phyloP scores from a whole-genome alignment of 768 basidiomycete species.

The Crucibulum laeve region DNA sequence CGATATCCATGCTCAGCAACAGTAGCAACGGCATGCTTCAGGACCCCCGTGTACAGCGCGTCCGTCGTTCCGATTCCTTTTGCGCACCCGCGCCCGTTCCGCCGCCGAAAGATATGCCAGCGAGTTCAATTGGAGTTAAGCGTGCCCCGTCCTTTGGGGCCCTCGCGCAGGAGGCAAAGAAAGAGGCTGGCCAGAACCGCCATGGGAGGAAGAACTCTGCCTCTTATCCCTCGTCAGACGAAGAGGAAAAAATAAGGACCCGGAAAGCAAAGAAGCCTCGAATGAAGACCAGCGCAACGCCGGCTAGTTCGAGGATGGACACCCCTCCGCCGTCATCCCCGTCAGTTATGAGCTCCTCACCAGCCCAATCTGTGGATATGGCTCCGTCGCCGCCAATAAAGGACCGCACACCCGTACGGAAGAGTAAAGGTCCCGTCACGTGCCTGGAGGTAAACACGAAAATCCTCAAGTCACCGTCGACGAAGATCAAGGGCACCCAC shows the following conservation, averaged over 20 bases:
- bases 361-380: conserved; percentile 12
- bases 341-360: conserved; percentile 6
- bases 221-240: conserved; percentile 62
- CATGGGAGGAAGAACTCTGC: conserved; percentile 29
- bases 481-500: conserved; percentile 10
- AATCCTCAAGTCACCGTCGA: conserved; percentile 22
- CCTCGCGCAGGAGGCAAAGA: conserved; percentile 23
- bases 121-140: conserved; percentile 33
- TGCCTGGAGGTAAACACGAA: neutral
- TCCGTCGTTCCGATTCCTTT: conserved; percentile 48
- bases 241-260: conserved; percentile 65
- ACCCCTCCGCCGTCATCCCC: conserved; percentile 17
- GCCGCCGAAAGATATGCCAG: conserved; percentile 25
- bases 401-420: neutral
- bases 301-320: conserved; percentile 11
- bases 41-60: conserved; percentile 48
- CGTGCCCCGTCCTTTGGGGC: conserved; percentile 60
- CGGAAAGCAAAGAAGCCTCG: conserved; percentile 61
- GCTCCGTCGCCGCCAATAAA: conserved; percentile 8
- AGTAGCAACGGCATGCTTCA: conserved; percentile 29
- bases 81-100: conserved; percentile 23
- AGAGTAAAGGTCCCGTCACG: neutral
- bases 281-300: conserved; percentile 17
- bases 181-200: conserved; percentile 5
- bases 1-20: conserved; percentile 33